phyloP scores from a whole-genome alignment of 306 rosid species.

The Cucurbita moschata region DNA sequence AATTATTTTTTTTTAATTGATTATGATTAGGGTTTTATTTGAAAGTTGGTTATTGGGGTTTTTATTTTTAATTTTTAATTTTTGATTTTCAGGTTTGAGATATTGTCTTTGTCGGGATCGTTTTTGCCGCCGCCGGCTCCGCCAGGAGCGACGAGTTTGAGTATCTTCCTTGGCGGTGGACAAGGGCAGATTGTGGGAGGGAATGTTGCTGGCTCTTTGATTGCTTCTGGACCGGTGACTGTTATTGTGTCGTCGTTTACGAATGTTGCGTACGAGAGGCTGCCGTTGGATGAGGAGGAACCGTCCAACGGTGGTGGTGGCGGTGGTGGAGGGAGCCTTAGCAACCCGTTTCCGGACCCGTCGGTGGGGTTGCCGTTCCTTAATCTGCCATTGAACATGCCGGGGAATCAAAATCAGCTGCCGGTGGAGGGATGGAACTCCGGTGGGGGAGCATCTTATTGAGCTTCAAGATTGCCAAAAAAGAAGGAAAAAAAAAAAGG shows the following conservation, averaged over 20 bases:
- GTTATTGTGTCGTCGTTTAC: slow-evolving; percentile 87
- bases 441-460: slow-evolving; percentile 45
- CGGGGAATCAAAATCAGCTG: slow-evolving; percentile 31
- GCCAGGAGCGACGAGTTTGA: slow-evolving; percentile 70
- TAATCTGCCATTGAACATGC: slow-evolving; percentile 63
- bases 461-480: slow-evolving; percentile 9
- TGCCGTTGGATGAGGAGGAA: slow-evolving; percentile 82
- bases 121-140: slow-evolving; percentile 92
- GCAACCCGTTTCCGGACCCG: slow-evolving; percentile 47
- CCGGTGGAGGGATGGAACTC: slow-evolving; percentile 62
- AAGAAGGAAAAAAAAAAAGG: slow-evolving; percentile 22
- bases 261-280: slow-evolving; percentile 78
- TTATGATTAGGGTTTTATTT: background rate
- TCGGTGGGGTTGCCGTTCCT: slow-evolving; percentile 73
- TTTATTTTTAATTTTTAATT: background rate
- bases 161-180: slow-evolving; percentile 68
- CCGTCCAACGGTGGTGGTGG: slow-evolving; percentile 20
- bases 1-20: background rate
- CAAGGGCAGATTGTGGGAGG: slow-evolving; percentile 93
- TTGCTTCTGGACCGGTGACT: slow-evolving; percentile 75
- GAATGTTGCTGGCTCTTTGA: slow-evolving; percentile 67
- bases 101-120: slow-evolving; percentile 60
- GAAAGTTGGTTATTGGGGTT: background rate
- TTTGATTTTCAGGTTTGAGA: slow-evolving; percentile 33
- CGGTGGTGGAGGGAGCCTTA: slow-evolving; percentile 5